Evolutionary conservation across 202 grass and related monocot species (phyloP).

Genomic region (Sporobolus alterniflorus): DNA sequence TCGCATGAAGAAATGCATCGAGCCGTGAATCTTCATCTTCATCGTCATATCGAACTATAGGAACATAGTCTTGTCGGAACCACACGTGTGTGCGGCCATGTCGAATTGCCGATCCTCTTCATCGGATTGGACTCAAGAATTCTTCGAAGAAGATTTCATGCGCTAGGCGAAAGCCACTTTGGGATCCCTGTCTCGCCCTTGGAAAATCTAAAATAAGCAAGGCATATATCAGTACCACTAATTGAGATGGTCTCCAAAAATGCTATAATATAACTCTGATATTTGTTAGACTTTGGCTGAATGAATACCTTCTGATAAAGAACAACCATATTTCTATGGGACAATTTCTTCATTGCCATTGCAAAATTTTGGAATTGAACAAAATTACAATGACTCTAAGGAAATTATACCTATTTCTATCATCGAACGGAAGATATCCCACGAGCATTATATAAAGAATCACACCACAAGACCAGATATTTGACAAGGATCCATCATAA

Average conservation of each 20-base stretch:
- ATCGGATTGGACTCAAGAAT: constrained; percentile 72
- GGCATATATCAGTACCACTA: neutral
- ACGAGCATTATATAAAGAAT: constrained; percentile 72
- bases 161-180: constrained; percentile 52
- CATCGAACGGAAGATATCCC: constrained; percentile 78
- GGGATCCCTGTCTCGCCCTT: constrained; percentile 71
- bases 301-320: constrained; percentile 79
- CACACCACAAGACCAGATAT: constrained; percentile 88
- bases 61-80: constrained; percentile 68
- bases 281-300: neutral
- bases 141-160: constrained; percentile 59
- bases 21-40: constrained; percentile 53
- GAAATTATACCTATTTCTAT: no score
- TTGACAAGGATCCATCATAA: constrained; percentile 70
- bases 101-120: constrained; percentile 63
- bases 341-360: no score
- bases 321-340: constrained; percentile 75
- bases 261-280: neutral
- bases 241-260: neutral
- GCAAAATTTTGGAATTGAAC: no score
- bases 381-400: no score
- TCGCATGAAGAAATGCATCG: constrained; percentile 21
- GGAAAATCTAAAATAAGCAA: constrained; percentile 51
- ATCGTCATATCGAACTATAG: constrained; percentile 40
- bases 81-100: constrained; percentile 55